These are phyloP conservation scores for Sporothrix inflata DNA, from an alignment of 2,329 filamentous ascomycete genomes.

Conservation along the genomic window DNA sequence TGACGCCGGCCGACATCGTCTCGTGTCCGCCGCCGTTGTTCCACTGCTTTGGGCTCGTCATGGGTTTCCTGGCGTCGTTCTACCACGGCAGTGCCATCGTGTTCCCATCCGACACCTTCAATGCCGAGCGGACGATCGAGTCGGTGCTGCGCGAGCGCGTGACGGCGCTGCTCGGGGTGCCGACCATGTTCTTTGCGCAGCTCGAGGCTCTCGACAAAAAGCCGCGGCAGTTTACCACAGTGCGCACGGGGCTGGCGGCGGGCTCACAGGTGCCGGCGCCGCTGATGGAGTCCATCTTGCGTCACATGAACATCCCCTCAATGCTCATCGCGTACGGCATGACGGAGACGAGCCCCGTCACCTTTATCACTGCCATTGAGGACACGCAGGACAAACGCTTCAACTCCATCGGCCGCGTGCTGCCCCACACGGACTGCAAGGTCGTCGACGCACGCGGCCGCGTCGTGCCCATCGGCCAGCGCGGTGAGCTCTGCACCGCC, in stretches of 20 bases:
- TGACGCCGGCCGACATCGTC: not conserved
- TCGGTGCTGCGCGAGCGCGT: no score
- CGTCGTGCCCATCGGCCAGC: no score
- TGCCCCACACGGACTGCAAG: no score
- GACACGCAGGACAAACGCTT: no score
- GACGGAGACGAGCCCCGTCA: not conserved
- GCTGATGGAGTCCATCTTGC: not conserved
- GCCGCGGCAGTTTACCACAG: no score
- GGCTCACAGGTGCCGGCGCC: not conserved
- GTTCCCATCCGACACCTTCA: conserved; percentile 51
- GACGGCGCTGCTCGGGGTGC: no score
- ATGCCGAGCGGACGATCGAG: conserved; percentile 65
- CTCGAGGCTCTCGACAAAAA: no score
- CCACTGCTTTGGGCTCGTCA: not conserved
- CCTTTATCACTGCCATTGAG: not conserved
- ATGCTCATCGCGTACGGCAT: not conserved
- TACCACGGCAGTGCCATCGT: not conserved
- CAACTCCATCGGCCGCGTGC: no score
- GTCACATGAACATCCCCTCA: not conserved
- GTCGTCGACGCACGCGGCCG: no score
- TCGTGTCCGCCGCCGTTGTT: no score
- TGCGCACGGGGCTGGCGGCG: not conserved
- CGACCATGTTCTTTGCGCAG: no score
- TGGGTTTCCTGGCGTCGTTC: not conserved
- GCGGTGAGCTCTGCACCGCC: no score